These are phyloP conservation scores for Eucommia ulmoides DNA, from an alignment of 257 asterid genomes.

Conservation along the genomic window DNA sequence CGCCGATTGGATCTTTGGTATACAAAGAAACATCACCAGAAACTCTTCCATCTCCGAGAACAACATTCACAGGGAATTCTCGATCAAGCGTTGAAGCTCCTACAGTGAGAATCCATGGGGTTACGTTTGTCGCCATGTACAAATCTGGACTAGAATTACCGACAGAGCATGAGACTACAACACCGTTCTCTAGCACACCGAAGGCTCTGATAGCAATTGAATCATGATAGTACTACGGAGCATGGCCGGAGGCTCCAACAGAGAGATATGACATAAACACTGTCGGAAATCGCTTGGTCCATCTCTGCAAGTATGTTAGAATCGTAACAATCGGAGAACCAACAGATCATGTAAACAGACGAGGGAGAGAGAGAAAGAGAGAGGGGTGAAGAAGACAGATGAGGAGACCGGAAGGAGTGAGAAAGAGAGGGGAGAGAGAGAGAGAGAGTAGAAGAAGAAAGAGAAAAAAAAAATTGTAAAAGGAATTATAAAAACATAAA, in stretches of 20 bases:
- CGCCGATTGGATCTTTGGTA: conserved; percentile 35
- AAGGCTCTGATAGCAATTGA: conserved; percentile 86
- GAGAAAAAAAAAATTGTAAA: no score
- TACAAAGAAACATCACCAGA: conserved; percentile 74
- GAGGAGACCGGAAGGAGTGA: no score
- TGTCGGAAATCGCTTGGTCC: conserved; percentile 69
- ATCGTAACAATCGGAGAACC: conserved; percentile 65
- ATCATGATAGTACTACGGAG: conserved; percentile 55
- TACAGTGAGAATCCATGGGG: conserved; percentile 94
- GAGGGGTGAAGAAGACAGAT: no score
- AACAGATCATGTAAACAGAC: conserved; percentile 79
- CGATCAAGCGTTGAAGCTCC: conserved; percentile 93
- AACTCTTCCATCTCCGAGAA: conserved; percentile 57
- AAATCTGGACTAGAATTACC: conserved; percentile 80
- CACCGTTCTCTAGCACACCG: conserved; percentile 54
- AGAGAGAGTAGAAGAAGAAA: no score
- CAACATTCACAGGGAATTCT: conserved; percentile 80
- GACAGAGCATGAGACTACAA: conserved; percentile 85
- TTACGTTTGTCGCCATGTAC: conserved; percentile 62
- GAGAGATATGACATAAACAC: conserved; percentile 80
- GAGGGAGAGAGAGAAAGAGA: no score
- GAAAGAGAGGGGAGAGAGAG: no score
- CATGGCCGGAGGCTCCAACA: conserved; percentile 59
- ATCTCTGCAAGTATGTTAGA: conserved; percentile 82
- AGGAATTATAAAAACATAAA: no score